Percentiles rank a stretch among this genome's conserved stretches.
phyloP scores from a whole-genome alignment of 202 grass and related monocot genomes.

The Panicum virgatum region DNA sequence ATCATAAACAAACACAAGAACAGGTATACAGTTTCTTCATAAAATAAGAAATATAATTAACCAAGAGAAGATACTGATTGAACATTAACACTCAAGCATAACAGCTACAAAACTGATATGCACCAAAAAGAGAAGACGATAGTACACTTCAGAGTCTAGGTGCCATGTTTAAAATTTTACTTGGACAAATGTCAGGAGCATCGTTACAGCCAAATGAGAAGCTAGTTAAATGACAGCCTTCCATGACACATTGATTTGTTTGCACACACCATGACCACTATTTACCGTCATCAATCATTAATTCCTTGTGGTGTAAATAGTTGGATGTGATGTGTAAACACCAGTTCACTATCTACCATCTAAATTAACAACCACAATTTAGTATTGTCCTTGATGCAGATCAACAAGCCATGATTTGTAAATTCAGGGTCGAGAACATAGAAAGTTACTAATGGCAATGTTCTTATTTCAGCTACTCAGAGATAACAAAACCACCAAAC shows the following conservation, averaged over 20 bases:
- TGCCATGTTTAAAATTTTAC: neutral
- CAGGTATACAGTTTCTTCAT: too few species aligned
- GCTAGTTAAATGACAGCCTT: constrained; percentile 8
- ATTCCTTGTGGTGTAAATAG: neutral
- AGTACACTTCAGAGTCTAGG: neutral
- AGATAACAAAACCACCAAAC: neutral
- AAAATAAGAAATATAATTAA: constrained; percentile 27
- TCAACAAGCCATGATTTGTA: too few species aligned
- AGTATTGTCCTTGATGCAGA: neutral
- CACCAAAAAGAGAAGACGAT: neutral
- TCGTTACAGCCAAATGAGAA: neutral
- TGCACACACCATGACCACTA: neutral
- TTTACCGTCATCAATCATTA: neutral
- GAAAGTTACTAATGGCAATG: neutral
- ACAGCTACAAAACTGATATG: neutral
- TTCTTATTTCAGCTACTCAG: neutral
- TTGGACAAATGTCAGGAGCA: neutral
- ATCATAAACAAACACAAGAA: too few species aligned
- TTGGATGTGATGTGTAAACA: neutral
- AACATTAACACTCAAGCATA: constrained; percentile 1
- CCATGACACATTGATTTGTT: neutral
- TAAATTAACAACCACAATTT: neutral
- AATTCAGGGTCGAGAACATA: neutral
- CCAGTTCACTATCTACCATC: constrained; percentile 5
- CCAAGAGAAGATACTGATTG: neutral